Evolutionary conservation across 1,284 basidiomycete genomes (phyloP).

Genomic region (Grifola frondosa): DNA sequence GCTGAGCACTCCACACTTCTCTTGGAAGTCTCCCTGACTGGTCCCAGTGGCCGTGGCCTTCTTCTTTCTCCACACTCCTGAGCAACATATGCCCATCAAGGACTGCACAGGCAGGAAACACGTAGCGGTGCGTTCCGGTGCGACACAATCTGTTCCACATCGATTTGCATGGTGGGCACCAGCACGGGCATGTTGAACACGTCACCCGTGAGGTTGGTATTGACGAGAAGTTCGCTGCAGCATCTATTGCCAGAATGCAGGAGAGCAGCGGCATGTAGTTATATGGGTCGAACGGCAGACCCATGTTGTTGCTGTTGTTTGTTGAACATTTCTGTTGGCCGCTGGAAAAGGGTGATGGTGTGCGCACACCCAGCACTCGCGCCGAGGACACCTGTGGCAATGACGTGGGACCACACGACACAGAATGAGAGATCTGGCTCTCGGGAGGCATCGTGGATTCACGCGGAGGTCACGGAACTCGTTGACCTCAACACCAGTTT

Average conservation of each 20-base stretch:
- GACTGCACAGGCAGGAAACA: conserved; percentile 64
- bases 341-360: conserved; percentile 29
- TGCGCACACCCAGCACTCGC: conserved; percentile 36
- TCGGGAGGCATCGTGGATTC: conserved; percentile 77
- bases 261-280: conserved; percentile 58
- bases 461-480: conserved; percentile 81
- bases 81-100: conserved; percentile 75
- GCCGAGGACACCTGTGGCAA: conserved; percentile 55
- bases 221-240: conserved; percentile 78
- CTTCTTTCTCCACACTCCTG: conserved; percentile 78
- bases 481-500: conserved; percentile 76
- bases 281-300: conserved; percentile 71
- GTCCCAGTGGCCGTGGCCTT: conserved; percentile 31
- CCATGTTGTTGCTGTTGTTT: conserved; percentile 42
- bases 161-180: conserved; percentile 66
- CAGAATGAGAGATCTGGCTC: conserved; percentile 74
- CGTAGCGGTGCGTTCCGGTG: conserved; percentile 68
- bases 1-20: conserved; percentile 63
- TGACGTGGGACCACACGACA: conserved; percentile 71
- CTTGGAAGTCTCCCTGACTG: conserved; percentile 63
- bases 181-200: conserved; percentile 74
- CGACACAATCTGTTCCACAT: conserved; percentile 65
- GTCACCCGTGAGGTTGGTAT: conserved; percentile 72
- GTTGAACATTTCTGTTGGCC: conserved; percentile 27
- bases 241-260: conserved; percentile 66